These are phyloP conservation scores for Scedosporium dehoogii DNA, from an alignment of 2,329 filamentous ascomycete species.

Conservation along the genomic window DNA sequence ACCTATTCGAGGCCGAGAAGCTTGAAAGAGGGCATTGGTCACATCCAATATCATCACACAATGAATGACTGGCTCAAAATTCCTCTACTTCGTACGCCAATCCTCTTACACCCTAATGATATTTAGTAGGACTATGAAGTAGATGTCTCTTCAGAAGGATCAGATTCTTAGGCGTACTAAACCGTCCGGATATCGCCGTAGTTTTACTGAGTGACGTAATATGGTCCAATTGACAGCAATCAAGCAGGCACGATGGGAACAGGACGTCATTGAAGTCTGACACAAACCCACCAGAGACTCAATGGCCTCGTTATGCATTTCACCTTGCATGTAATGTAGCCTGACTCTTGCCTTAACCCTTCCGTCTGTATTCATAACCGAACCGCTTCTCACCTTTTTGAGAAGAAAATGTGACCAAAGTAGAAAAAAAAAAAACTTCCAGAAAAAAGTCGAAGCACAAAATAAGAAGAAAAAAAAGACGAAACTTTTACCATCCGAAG, in stretches of 20 bases:
- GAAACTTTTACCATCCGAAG: background rate
- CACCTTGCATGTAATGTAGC: background rate
- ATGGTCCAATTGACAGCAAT: background rate
- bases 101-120: no score
- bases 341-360: background rate
- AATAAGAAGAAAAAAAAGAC: background rate
- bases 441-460: background rate
- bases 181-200: no score
- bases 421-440: background rate
- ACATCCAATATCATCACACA: no score
- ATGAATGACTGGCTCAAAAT: no score
- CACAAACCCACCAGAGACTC: background rate
- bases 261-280: background rate
- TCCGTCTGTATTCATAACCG: background rate
- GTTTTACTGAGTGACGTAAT: no score
- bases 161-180: no score
- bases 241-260: no score
- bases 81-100: no score
- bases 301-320: background rate
- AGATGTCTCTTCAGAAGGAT: no score
- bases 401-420: background rate
- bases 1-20: no score
- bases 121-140: no score
- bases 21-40: no score
- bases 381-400: background rate